These are phyloP conservation scores for Gentiana macrophylla DNA, from an alignment of 257 asterid species.

Conservation along the genomic window DNA sequence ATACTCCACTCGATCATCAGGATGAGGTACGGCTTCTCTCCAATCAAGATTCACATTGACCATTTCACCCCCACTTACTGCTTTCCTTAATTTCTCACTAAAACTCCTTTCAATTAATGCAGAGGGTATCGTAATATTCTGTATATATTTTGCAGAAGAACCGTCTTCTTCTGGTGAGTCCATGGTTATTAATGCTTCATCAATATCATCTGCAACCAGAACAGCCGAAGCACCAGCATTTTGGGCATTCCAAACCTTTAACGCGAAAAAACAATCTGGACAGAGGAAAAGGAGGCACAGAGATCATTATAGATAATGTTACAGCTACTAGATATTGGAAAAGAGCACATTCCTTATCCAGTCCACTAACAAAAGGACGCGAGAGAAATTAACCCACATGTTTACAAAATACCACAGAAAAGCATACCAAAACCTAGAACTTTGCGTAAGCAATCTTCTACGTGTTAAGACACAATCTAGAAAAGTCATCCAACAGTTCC, in stretches of 20 bases:
- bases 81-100: conserved; percentile 64
- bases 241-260: conserved; percentile 95
- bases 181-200: conserved; percentile 81
- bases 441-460: too few relatives aligned
- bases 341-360: too few relatives aligned
- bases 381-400: not conserved
- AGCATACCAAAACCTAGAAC: too few relatives aligned
- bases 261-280: conserved; percentile 87
- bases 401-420: too few relatives aligned
- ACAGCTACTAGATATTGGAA: too few relatives aligned
- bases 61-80: conserved; percentile 57
- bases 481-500: not conserved
- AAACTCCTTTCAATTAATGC: conserved; percentile 59
- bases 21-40: conserved; percentile 99
- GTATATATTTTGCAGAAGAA: conserved; percentile 48
- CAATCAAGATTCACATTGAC: conserved; percentile 90
- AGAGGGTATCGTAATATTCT: conserved; percentile 83
- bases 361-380: not conserved
- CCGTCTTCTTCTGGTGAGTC: conserved; percentile 73
- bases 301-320: not conserved
- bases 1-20: conserved; percentile 94
- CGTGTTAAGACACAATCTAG: too few relatives aligned
- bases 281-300: conserved; percentile 5
- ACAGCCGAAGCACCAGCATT: conserved; percentile 96
- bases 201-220: conserved; percentile 63